These are phyloP conservation scores for Arctostaphylos glauca DNA, from an alignment of 148 eudicot genomes.

Conservation along the genomic window DNA sequence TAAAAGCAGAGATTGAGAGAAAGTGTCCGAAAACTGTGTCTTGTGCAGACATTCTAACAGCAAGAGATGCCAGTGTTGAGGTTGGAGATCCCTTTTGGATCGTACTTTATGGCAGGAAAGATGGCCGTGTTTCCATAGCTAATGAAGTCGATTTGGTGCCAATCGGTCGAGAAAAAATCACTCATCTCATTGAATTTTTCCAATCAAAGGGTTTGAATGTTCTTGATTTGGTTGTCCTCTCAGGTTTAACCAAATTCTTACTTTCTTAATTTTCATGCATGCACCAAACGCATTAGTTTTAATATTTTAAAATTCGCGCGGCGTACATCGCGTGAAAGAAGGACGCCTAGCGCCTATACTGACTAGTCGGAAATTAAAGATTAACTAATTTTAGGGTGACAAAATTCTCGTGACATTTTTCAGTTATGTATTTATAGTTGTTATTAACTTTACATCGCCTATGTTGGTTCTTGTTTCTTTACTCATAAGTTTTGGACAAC, in stretches of 20 bases:
- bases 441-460: too few relatives aligned
- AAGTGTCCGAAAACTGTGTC: constrained; percentile 64
- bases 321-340: too few relatives aligned
- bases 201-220: constrained; percentile 60
- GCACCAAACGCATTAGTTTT: neutral
- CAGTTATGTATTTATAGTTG: too few relatives aligned
- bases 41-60: constrained; percentile 79
- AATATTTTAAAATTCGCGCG: too few relatives aligned
- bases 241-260: constrained; percentile 33
- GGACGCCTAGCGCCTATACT: too few relatives aligned
- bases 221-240: constrained; percentile 66
- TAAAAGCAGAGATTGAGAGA: constrained; percentile 54
- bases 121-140: constrained; percentile 55
- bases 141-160: constrained; percentile 55
- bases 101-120: constrained; percentile 63
- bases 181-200: constrained; percentile 59
- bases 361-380: too few relatives aligned
- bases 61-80: constrained; percentile 68
- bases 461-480: too few relatives aligned
- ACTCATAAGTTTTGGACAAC: too few relatives aligned
- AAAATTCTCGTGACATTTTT: too few relatives aligned
- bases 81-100: constrained; percentile 74
- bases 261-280: neutral
- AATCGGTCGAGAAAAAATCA: constrained; percentile 47
- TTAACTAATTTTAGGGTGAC: too few relatives aligned